Conservation (phyloP, 164 flowering plant species). For the Cinnamomum micranthum region DNA sequence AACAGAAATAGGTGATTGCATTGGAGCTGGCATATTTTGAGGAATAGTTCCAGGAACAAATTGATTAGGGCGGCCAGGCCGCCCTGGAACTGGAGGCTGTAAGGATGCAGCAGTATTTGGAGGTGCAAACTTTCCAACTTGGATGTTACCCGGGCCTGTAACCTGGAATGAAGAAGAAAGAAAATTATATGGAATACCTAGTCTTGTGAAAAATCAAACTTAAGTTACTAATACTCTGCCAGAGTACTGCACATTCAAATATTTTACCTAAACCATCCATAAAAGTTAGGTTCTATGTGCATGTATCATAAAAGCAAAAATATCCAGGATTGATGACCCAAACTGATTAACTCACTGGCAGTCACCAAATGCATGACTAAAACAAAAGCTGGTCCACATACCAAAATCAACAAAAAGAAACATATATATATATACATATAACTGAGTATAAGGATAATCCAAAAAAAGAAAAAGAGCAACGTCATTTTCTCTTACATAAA, state of each 20-base stretch:
- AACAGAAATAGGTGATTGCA: slow-evolving; percentile 20
- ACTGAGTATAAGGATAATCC: not conserved
- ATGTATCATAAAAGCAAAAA: not conserved
- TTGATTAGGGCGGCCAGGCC: slow-evolving; percentile 20
- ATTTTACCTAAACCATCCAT: not conserved
- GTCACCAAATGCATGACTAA: not conserved
- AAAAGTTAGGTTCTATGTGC: not conserved
- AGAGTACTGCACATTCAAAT: not conserved
- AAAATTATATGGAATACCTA: not conserved
- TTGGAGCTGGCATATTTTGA: slow-evolving; percentile 16
- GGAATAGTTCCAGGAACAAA: slow-evolving; percentile 21
- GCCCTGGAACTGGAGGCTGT: slow-evolving; percentile 29
- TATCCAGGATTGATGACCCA: not conserved
- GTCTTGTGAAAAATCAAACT: not conserved
- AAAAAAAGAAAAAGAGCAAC: not conserved
- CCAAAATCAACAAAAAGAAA: not conserved
- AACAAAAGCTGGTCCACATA: not conserved
- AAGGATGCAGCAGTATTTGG: slow-evolving; percentile 18
- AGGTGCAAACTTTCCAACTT: slow-evolving; percentile 15
- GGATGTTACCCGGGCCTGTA: slow-evolving; percentile 14
- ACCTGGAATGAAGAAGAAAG: slow-evolving; percentile 19
- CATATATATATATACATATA: too few relatives aligned
- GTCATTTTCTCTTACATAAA: not conserved
- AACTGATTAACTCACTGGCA: not conserved
- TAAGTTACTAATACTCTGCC: not conserved